Percentiles rank a stretch among this genome's conserved stretches.
phyloP scores from a whole-genome alignment of 2,329 filamentous ascomycete species.

The Nothophoma quercina region DNA sequence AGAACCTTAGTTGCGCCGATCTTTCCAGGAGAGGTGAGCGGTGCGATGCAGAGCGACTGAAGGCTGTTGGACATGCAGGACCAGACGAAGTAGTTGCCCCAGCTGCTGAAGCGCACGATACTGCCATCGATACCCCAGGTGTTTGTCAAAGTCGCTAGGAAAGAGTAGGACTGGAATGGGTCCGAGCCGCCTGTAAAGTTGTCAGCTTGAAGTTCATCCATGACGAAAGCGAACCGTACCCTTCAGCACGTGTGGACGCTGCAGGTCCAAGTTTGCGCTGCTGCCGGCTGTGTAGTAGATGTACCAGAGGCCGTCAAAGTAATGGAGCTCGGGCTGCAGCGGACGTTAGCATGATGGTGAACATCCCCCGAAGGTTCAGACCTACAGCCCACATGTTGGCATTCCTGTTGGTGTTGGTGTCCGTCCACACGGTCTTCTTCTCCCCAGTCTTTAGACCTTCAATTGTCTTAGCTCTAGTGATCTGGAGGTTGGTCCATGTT shows the following conservation, averaged over 20 bases:
- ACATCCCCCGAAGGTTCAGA: background rate
- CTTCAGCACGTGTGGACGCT: constrained; percentile 61
- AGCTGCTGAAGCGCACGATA: constrained; percentile 58
- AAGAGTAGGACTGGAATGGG: constrained; percentile 62
- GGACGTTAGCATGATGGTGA: background rate
- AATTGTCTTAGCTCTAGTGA: constrained; percentile 63
- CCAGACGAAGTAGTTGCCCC: constrained; percentile 62
- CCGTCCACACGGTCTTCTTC: constrained; percentile 60
- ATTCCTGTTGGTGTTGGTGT: constrained; percentile 57
- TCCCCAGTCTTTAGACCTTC: constrained; percentile 63
- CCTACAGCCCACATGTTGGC: constrained; percentile 58
- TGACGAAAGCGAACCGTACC: constrained; percentile 41
- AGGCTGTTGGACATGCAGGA: constrained; percentile 60
- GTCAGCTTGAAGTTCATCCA: background rate
- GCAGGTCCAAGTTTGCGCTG: constrained; percentile 55
- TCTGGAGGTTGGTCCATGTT: constrained; percentile 63
- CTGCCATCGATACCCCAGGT: constrained; percentile 61
- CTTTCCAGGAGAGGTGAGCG: constrained; percentile 51
- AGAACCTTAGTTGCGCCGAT: constrained; percentile 59
- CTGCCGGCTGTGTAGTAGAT: constrained; percentile 65
- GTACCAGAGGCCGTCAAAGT: constrained; percentile 59
- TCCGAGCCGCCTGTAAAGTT: constrained; percentile 56
- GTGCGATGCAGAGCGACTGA: constrained; percentile 53
- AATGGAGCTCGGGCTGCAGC: constrained; percentile 59
- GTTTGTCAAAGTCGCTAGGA: constrained; percentile 56